phyloP scores from a whole-genome alignment of 352 stramenopile genomes.

The Phytophthora pini region DNA sequence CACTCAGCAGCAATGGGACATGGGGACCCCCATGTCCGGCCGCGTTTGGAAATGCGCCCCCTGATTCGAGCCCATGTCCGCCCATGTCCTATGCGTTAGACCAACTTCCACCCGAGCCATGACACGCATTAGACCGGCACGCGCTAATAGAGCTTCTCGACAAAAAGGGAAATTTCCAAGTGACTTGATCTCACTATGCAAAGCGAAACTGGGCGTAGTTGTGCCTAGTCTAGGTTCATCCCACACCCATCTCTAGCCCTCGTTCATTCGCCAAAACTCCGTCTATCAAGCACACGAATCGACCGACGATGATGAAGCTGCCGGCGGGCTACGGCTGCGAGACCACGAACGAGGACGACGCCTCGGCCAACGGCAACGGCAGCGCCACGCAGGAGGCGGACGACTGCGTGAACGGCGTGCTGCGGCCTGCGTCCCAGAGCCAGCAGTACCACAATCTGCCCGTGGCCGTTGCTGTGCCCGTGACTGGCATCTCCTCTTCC shows the following conservation, averaged over 20 bases:
- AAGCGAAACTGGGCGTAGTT: not conserved
- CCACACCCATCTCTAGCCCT: not conserved
- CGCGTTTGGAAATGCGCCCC: not conserved
- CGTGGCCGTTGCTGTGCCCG: conserved; percentile 59
- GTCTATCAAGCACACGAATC: not conserved
- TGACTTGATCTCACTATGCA: conserved; percentile 5
- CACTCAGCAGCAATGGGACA: not conserved
- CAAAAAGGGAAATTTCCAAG: not conserved
- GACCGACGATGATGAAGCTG: conserved; percentile 48
- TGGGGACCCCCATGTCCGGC: not conserved
- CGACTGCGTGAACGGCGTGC: conserved; percentile 26
- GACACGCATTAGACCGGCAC: not conserved
- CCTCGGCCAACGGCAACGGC: not conserved
- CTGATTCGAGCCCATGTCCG: conserved; percentile 3
- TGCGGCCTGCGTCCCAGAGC: conserved; percentile 14
- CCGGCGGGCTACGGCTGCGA: conserved; percentile 43
- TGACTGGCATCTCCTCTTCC: conserved; percentile 24
- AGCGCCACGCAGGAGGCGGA: conserved; percentile 18
- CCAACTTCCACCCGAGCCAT: not conserved
- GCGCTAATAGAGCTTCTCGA: too few relatives aligned
- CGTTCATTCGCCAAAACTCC: conserved; percentile 33
- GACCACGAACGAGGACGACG: conserved; percentile 32
- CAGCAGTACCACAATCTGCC: conserved; percentile 67
- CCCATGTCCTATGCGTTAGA: conserved; percentile 22
- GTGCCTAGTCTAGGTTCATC: conserved; percentile 3